Evolutionary conservation across 768 basidiomycete genomes (phyloP), one percentile per base, ranked within the genome.

Genomic region (Russula dissimulans): DNA sequence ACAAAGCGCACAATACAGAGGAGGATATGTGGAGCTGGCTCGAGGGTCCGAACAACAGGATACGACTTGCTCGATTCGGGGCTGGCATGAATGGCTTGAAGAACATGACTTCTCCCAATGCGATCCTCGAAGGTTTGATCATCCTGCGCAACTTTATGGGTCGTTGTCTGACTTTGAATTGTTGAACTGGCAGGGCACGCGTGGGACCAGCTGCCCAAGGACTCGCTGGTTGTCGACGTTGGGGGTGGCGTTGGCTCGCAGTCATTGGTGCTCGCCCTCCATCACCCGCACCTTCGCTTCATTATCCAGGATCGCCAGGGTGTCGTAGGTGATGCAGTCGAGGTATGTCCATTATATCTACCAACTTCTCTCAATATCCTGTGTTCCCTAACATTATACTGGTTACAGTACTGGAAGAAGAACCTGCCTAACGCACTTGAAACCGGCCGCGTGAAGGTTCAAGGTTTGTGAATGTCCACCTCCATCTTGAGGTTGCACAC

Each of bases 201-300:
- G 22, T 61, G 60, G 60, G 42, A 15, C n/a, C 18, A 42, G 5
- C 56, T 61, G n/a, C 54, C 54, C 8, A 32, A 41, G 39, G 60
- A 50, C 12, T 51, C 60, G 3, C 26, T 61, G 5, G 45, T 61
- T 26, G 56, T 61, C 22, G 56, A 61, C 36, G 43, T 51, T 51
- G 60, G 60, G 6, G 55, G 60, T 1, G 60, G 60, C 3, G 41
- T 56, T 10, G 60, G 60, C 6, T 44, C 55, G 11, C 47, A 57
- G 15, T 56, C 60, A n/a, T 50, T 61, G 15, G 34, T 22, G 31
- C 48, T 61, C 14, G 47, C 60, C 8, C 11, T 1, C 3, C 48
- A 51, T 29, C 44, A 57, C 12, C 22, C 55, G 1, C 45, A 61
- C 18, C 56, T 57, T 18, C 55, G 43, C n/a, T 61, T 57, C 38